These are phyloP conservation scores for Dioscorea dumetorum DNA, from an alignment of 106 monocot genomes.

Conservation along the genomic window DNA sequence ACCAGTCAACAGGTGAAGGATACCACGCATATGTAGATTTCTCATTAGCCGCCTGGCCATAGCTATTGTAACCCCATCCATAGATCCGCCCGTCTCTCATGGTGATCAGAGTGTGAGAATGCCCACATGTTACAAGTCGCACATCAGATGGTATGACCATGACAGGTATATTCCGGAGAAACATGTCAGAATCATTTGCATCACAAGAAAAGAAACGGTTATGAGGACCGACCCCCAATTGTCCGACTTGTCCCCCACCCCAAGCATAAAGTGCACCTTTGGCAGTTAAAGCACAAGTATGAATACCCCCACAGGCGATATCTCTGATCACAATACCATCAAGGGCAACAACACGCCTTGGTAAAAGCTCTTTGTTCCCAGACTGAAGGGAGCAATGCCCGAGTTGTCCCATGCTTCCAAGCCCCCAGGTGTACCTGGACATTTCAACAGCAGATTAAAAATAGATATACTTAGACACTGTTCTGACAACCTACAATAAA, in stretches of 20 bases:
- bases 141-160: conserved; percentile 65
- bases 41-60: conserved; percentile 91
- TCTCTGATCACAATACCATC: conserved; percentile 52
- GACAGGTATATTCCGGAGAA: conserved; percentile 68
- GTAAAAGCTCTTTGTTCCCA: conserved; percentile 78
- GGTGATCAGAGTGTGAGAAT: conserved; percentile 87
- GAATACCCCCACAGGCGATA: conserved; percentile 86
- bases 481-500: too few species aligned
- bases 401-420: conserved; percentile 89
- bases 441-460: background rate
- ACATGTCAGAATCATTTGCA: conserved; percentile 40
- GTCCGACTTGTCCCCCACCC: conserved; percentile 88
- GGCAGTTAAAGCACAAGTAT: conserved; percentile 70
- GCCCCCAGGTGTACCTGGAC: conserved; percentile 93
- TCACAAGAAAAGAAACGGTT: conserved; percentile 52
- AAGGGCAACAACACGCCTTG: conserved; percentile 76
- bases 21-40: conserved; percentile 91
- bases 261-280: conserved; percentile 87
- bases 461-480: too few species aligned
- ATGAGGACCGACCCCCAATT: conserved; percentile 72
- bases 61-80: conserved; percentile 97
- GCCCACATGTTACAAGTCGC: conserved; percentile 70
- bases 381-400: conserved; percentile 88
- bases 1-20: conserved; percentile 61
- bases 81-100: conserved; percentile 83